A percentile compares a stretch with the other conserved stretches of the same genome.
Conservation (phyloP, 2,329 filamentous ascomycete genomes). For the Sclerotinia borealis region DNA sequence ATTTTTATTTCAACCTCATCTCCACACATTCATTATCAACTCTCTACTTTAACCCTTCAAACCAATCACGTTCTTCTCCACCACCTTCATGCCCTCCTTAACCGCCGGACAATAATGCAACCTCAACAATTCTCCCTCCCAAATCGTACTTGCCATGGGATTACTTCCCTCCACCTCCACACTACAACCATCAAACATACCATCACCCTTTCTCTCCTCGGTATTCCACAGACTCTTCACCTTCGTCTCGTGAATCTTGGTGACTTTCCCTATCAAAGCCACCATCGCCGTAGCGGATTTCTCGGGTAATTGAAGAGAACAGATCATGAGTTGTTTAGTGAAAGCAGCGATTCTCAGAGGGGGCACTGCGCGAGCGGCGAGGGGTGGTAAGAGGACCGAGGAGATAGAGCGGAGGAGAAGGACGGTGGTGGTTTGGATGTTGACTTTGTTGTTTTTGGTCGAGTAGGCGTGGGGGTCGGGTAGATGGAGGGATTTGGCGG, state of each 20-base stretch:
- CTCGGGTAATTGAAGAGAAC: conserved; percentile 80
- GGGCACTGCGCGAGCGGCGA: conserved; percentile 68
- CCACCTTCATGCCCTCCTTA: conserved; percentile 61
- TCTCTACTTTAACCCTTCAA: conserved; percentile 15
- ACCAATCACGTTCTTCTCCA: conserved; percentile 54
- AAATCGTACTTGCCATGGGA: conserved; percentile 82
- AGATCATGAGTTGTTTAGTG: conserved; percentile 80
- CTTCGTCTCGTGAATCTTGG: conserved; percentile 75
- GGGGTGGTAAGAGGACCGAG: conserved; percentile 69
- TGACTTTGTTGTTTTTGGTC: conserved; percentile 64
- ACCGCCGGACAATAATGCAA: conserved; percentile 84
- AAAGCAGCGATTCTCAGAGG: conserved; percentile 86
- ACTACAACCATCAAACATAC: conserved; percentile 69
- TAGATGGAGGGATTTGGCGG: conserved; percentile 65
- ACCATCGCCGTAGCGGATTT: conserved; percentile 79
- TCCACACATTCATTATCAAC: background rate
- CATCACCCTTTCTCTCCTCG: conserved; percentile 88
- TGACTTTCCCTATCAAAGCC: conserved; percentile 69
- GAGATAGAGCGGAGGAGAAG: conserved; percentile 83
- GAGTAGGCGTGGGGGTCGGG: conserved; percentile 53
- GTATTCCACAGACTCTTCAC: conserved; percentile 87
- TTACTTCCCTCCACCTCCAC: conserved; percentile 79
- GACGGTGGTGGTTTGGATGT: conserved; percentile 90
- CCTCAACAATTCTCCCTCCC: conserved; percentile 85
- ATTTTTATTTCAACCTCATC: background rate